phyloP scores from a whole-genome alignment of 768 basidiomycete genomes.

The Ramaria sp. region DNA sequence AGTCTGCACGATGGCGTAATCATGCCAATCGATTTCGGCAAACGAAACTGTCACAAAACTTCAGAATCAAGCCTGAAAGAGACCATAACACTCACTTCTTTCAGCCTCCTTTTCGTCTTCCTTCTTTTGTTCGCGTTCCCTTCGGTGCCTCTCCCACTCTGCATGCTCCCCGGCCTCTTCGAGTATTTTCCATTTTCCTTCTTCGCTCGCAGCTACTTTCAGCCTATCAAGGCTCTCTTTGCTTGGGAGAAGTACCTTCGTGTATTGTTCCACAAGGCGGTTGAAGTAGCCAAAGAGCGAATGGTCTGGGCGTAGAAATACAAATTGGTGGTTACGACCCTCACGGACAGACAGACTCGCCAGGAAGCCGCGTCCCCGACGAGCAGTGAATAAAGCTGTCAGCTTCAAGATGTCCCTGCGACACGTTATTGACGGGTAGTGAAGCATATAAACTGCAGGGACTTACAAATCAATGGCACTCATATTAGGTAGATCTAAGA shows the following conservation, averaged over 20 bases:
- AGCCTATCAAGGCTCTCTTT: constrained; percentile 64
- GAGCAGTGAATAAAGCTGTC: constrained; percentile 92
- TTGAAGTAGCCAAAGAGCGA: constrained; percentile 97
- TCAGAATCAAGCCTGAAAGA: not conserved
- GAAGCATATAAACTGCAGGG: constrained; percentile 1
- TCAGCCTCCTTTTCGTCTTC: constrained; percentile 92
- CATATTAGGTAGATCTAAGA: constrained; percentile 78
- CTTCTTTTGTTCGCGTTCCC: constrained; percentile 76
- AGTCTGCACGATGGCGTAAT: constrained; percentile 95
- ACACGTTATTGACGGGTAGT: constrained; percentile 1
- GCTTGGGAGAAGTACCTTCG: constrained; percentile 77
- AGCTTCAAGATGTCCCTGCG: constrained; percentile 88
- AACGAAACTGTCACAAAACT: constrained; percentile 55
- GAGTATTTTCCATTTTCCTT: constrained; percentile 67
- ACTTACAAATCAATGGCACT: constrained; percentile 85
- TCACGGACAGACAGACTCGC: constrained; percentile 77
- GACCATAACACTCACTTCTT: constrained; percentile 42
- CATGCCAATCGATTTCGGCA: constrained; percentile 98
- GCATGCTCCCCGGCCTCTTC: constrained; percentile 69
- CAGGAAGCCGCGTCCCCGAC: constrained; percentile 80
- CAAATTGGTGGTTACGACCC: constrained; percentile 95
- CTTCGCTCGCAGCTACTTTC: constrained; percentile 51
- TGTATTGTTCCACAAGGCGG: constrained; percentile 92
- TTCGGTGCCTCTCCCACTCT: constrained; percentile 79
- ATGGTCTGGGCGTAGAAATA: constrained; percentile 91